A percentile compares a stretch with the other conserved stretches of the same genome.
phyloP scores from a whole-genome alignment of 345 rosid species.

The Aquilaria sinensis region DNA sequence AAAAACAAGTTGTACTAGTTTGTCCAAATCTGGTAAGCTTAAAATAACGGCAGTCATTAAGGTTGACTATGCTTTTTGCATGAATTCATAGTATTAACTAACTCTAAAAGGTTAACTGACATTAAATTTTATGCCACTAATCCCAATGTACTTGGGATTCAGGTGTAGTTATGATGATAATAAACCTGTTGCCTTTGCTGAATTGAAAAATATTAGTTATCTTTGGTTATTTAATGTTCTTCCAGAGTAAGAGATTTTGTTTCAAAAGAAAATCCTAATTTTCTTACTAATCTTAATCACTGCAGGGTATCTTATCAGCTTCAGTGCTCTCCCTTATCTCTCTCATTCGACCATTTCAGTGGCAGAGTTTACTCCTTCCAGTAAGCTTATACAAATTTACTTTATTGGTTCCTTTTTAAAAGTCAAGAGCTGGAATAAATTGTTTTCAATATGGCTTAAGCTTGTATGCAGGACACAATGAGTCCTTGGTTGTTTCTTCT shows the following conservation, averaged over 20 bases:
- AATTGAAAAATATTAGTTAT: no score
- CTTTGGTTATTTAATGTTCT: no score
- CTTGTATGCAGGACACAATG: background rate
- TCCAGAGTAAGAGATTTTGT: slow-evolving; percentile 7
- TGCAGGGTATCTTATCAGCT: slow-evolving; percentile 96
- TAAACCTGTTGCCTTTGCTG: no score
- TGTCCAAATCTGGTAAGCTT: slow-evolving; percentile 90
- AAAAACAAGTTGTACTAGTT: slow-evolving; percentile 74
- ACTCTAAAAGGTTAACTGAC: no score
- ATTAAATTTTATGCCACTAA: no score
- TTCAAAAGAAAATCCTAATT: background rate
- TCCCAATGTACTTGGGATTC: no score
- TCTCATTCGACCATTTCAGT: slow-evolving; percentile 89
- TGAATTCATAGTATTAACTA: background rate
- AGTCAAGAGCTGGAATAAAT: slow-evolving; percentile 2
- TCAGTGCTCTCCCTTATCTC: slow-evolving; percentile 77
- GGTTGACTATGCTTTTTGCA: background rate
- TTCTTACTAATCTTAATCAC: slow-evolving; percentile 9
- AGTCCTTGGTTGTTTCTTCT: background rate
- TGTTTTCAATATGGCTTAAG: slow-evolving; percentile 13
- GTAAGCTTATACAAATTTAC: slow-evolving; percentile 38
- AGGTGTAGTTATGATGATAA: no score
- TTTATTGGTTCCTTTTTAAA: slow-evolving; percentile 10
- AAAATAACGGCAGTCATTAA: background rate
- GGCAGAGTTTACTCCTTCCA: slow-evolving; percentile 98